phyloP scores from a whole-genome alignment of 306 rosid species.

The Cicer judaicum region DNA sequence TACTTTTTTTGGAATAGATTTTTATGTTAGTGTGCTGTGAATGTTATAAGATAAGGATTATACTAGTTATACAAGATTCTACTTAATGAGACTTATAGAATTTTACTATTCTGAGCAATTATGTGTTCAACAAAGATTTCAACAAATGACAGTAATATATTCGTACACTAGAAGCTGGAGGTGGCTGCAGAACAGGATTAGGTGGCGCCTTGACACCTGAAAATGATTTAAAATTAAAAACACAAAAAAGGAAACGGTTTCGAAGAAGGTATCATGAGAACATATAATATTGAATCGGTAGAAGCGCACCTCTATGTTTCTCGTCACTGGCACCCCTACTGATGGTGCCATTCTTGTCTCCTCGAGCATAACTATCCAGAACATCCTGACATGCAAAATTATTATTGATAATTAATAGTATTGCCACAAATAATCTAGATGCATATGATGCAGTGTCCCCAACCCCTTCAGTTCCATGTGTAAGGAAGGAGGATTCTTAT shows the following conservation, averaged over 20 bases:
- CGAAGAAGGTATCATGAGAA: conserved; percentile 19
- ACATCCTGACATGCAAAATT: conserved; percentile 64
- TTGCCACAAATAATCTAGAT: conserved; percentile 30
- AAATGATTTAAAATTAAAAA: conserved; percentile 36
- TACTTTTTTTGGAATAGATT: neutral
- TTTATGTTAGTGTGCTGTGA: neutral
- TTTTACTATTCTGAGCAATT: conserved; percentile 20
- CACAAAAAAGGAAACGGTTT: conserved; percentile 29
- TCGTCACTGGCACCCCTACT: conserved; percentile 29
- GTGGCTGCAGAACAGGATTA: conserved; percentile 50
- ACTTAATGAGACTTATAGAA: conserved; percentile 30
- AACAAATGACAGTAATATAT: conserved; percentile 43
- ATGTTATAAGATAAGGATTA: conserved; percentile 20
- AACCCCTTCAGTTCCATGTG: conserved; percentile 22
- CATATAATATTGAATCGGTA: conserved; percentile 34
- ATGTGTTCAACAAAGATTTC: conserved; percentile 33
- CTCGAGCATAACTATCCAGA: conserved; percentile 51
- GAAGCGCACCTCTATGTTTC: conserved; percentile 57
- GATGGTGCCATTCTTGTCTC: conserved; percentile 53
- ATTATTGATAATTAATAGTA: conserved; percentile 43
- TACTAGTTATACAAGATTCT: neutral
- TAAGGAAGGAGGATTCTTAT: conserved; percentile 13
- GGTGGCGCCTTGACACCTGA: conserved; percentile 61
- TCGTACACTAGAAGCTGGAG: conserved; percentile 59
- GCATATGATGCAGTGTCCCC: conserved; percentile 10